phyloP scores from a whole-genome alignment of 805 yeast genomes.

The Pichia pseudocactophila region DNA sequence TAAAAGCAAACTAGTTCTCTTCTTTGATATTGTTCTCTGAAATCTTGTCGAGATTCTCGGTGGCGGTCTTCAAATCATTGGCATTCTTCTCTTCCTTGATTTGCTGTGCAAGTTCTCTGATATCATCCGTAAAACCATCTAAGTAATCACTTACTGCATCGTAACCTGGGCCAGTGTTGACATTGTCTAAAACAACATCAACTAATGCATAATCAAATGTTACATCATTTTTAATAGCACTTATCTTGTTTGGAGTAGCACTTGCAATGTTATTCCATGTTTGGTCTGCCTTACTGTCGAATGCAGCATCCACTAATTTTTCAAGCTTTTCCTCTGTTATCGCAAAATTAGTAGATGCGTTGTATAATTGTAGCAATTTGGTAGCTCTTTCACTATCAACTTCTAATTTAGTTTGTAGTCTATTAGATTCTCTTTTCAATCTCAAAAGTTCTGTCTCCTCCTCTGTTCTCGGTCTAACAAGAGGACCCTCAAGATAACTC shows the following conservation, averaged over 20 bases:
- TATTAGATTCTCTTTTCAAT: constrained; percentile 59
- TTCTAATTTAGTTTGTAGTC: constrained; percentile 45
- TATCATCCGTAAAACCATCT: constrained; percentile 20
- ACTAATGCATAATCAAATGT: constrained; percentile 21
- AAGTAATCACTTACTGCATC: constrained; percentile 26
- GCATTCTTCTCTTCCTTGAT: constrained; percentile 16
- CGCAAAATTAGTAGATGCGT: constrained; percentile 58
- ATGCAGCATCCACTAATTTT: constrained; percentile 48
- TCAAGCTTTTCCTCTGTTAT: constrained; percentile 62
- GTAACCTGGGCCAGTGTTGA: constrained; percentile 26
- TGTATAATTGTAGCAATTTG: constrained; percentile 60
- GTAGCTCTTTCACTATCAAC: constrained; percentile 46
- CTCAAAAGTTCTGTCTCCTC: constrained; percentile 53
- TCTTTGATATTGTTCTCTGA: constrained; percentile 11
- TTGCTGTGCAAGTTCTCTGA: constrained; percentile 19
- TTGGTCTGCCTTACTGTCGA: constrained; percentile 31
- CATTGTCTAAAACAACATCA: constrained; percentile 25
- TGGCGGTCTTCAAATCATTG: constrained; percentile 17
- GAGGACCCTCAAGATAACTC: constrained; percentile 52
- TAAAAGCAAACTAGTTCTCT: not conserved
- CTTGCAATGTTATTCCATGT: constrained; percentile 12
- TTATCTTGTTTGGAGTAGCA: constrained; percentile 17
- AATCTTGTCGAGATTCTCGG: constrained; percentile 19
- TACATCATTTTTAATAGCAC: constrained; percentile 14
- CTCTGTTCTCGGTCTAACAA: constrained; percentile 62